Evolutionary conservation across 345 rosid genomes (phyloP).

Genomic region (Salix purpurea): DNA sequence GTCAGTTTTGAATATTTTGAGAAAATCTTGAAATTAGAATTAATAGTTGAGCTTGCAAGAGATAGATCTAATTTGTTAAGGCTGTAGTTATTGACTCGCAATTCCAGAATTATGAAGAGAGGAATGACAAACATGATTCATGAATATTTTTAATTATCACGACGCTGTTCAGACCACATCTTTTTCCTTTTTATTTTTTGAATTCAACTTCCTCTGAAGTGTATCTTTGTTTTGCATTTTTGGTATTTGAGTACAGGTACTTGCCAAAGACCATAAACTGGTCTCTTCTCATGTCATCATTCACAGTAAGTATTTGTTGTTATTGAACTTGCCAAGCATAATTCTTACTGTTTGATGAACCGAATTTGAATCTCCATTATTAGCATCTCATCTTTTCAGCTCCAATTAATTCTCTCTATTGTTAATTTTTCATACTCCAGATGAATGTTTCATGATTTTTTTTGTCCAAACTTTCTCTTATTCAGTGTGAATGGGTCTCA

Average conservation of each 20-base stretch:
- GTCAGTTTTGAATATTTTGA: not conserved
- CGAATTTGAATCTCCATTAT: not conserved
- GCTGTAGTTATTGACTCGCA: constrained; percentile 13
- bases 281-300: constrained; percentile 77
- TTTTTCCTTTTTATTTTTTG: not conserved
- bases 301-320: constrained; percentile 51
- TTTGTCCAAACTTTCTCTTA: not conserved
- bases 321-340: not conserved
- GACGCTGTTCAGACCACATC: not conserved
- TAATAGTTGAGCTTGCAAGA: constrained; percentile 21
- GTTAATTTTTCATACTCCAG: not conserved
- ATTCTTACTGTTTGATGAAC: constrained; percentile 1
- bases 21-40: constrained; percentile 14
- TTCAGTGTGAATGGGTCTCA: not conserved
- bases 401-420: not conserved
- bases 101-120: constrained; percentile 15
- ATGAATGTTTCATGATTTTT: not conserved
- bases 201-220: not conserved
- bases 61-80: not conserved
- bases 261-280: constrained; percentile 54
- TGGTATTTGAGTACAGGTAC: constrained; percentile 40
- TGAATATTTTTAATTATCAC: not conserved
- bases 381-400: not conserved
- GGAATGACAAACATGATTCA: not conserved
- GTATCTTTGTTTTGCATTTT: constrained; percentile 1